phyloP scores from a whole-genome alignment of 805 yeast genomes.

The Saccharomycopsis olivae region DNA sequence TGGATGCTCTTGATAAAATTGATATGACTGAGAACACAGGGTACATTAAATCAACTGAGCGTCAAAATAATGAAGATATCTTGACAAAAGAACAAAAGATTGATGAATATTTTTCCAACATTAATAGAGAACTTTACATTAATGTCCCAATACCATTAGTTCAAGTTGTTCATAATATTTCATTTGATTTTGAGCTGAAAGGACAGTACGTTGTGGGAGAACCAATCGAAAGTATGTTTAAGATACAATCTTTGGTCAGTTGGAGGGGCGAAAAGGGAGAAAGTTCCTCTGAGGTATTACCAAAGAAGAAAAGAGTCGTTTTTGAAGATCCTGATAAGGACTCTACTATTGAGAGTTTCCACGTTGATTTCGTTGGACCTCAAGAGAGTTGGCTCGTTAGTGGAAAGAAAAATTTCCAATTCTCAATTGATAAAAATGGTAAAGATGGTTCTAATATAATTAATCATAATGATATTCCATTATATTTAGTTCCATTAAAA shows the following conservation, averaged over 20 bases:
- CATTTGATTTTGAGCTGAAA: conserved; percentile 27
- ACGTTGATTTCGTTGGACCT: conserved; percentile 36
- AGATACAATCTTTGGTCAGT: conserved; percentile 32
- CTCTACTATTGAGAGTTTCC: conserved; percentile 26
- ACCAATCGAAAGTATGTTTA: conserved; percentile 38
- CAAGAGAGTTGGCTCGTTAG: conserved; percentile 73
- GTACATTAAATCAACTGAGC: conserved; percentile 6
- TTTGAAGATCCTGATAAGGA: conserved; percentile 18
- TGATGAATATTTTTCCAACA: conserved; percentile 7
- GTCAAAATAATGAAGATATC: neutral
- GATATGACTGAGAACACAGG: conserved; percentile 4
- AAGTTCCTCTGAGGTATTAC: too few species aligned
- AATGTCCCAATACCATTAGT: conserved; percentile 54
- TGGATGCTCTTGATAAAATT: conserved; percentile 6
- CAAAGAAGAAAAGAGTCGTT: conserved; percentile 17
- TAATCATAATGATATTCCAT: conserved; percentile 21
- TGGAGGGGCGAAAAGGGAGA: conserved; percentile 31
- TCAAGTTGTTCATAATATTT: conserved; percentile 49
- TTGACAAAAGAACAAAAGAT: conserved; percentile 1
- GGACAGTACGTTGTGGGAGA: conserved; percentile 51
- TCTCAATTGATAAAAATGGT: conserved; percentile 28
- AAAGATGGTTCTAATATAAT: conserved; percentile 12
- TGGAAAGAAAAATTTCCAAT: conserved; percentile 51
- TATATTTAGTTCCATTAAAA: conserved; percentile 61
- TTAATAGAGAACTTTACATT: conserved; percentile 29